Conservation (phyloP, 805 yeast genomes). For the Candida incommunis region DNA sequence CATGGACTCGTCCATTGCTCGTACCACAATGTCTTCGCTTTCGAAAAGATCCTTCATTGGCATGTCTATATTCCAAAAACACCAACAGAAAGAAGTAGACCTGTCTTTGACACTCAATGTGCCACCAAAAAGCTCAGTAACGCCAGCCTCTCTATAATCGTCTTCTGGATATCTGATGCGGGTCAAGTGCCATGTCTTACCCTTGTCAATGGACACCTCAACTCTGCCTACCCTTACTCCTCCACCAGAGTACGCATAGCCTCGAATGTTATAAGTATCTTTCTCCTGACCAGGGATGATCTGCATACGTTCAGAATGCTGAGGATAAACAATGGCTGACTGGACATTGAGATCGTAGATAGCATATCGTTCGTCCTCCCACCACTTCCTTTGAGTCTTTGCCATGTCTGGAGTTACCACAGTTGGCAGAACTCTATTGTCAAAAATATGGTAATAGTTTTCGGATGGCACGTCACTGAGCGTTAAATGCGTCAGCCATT, state of each 20-base stretch:
- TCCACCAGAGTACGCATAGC: constrained; percentile 26
- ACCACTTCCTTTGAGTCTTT: constrained; percentile 21
- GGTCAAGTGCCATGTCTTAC: constrained; percentile 20
- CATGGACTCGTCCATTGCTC: constrained; percentile 26
- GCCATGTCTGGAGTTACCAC: constrained; percentile 24
- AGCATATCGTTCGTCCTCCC: constrained; percentile 27
- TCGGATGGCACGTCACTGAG: constrained; percentile 21
- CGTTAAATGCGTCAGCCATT: constrained; percentile 21
- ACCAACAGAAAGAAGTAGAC: constrained; percentile 23
- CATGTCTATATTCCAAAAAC: constrained; percentile 21
- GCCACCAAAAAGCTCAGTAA: constrained; percentile 21
- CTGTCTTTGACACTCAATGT: constrained; percentile 22
- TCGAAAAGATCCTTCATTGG: constrained; percentile 10
- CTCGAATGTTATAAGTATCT: constrained; percentile 16
- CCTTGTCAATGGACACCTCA: constrained; percentile 22
- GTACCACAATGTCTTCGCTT: constrained; percentile 21
- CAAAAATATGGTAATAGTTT: constrained; percentile 26
- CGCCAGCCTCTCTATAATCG: constrained; percentile 19
- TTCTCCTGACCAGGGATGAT: constrained; percentile 7
- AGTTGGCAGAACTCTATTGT: constrained; percentile 25
- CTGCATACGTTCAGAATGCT: constrained; percentile 13
- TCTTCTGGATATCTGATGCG: constrained; percentile 23
- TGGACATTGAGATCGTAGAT: constrained; percentile 23
- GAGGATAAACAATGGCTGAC: constrained; percentile 22
- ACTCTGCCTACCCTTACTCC: constrained; percentile 23